Percentiles rank a stretch among this genome's conserved stretches.
phyloP scores from a whole-genome alignment of 257 asterid genomes.

The Petrea volubilis region DNA sequence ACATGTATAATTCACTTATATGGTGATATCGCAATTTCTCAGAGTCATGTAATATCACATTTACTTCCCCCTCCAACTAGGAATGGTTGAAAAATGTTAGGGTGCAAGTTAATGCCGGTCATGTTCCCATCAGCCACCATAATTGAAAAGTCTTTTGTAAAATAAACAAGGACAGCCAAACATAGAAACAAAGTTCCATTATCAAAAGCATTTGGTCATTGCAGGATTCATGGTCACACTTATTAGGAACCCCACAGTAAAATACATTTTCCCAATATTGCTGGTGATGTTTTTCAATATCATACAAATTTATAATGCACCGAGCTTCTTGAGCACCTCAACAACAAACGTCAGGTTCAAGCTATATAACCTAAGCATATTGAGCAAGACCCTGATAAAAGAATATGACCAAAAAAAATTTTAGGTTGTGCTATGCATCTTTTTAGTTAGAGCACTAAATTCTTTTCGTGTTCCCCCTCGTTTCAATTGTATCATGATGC shows the following conservation, averaged over 20 bases:
- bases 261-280: neutral
- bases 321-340: neutral
- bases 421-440: neutral
- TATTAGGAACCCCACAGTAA: neutral
- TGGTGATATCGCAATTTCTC: neutral
- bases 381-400: neutral
- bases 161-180: neutral
- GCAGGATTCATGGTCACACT: neutral
- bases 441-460: neutral
- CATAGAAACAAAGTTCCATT: neutral
- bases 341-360: neutral
- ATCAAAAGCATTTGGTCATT: neutral
- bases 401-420: neutral
- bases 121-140: neutral
- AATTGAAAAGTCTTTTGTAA: neutral
- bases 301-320: neutral
- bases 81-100: neutral
- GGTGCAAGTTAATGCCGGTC: neutral
- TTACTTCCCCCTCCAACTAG: neutral
- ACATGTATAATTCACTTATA: no score
- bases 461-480: neutral
- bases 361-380: neutral
- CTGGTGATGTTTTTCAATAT: neutral
- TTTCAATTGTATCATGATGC: neutral
- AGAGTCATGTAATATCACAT: neutral